Base-by-base conservation (phyloP, 805 yeast species). In the Metschnikowia cerradonensis region DNA sequence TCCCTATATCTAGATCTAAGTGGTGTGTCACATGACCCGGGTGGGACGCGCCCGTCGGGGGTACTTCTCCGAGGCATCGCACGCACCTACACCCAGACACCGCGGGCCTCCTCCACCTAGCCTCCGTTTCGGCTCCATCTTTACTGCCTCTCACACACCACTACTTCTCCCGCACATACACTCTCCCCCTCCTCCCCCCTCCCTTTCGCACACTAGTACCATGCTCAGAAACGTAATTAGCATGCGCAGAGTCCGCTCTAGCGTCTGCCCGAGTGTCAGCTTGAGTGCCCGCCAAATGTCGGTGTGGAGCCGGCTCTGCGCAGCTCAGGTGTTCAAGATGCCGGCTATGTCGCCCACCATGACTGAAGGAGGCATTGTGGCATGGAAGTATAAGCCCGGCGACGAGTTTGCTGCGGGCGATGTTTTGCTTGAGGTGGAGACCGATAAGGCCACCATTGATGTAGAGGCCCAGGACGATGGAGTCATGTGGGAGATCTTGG, bases 261-360 rank as follows among this genome's bases (percentile, higher is more conserved):
- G 23, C 6, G 30, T 26, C 30, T 3, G 3, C 11, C 4, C 4
- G 11, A 26, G 30, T 26, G 30, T 26, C 23, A 22, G 6, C 7
- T 26, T 26, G 48, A 65, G 54, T 31, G 36, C 52, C 22, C 54
- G 63, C 11, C 62, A 66, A 48, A 65, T 80, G 57, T 73, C 70
- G 53, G 46, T 55, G 14, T 53, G 67, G n/a, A 50, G 58, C 11
- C 45, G 51, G 5, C 55, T 57, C 45, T 41, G 48, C 38, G 77
- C 71, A 2, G 82, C 79, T 4, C 63, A 72, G 19, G 68, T 74
- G 35, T 90, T 89, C 72, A 83, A 77, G 48, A 92, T 92, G 98
- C 99, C 99, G 3, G 97, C 99, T 23, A 89, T 92, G 97, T 91
- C 97, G 4, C 99, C 99, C 40, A 92, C 99, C 6, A 92, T 92